Evolutionary conservation across 768 basidiomycete genomes (phyloP).

Genomic region (Auricularia cornea): DNA sequence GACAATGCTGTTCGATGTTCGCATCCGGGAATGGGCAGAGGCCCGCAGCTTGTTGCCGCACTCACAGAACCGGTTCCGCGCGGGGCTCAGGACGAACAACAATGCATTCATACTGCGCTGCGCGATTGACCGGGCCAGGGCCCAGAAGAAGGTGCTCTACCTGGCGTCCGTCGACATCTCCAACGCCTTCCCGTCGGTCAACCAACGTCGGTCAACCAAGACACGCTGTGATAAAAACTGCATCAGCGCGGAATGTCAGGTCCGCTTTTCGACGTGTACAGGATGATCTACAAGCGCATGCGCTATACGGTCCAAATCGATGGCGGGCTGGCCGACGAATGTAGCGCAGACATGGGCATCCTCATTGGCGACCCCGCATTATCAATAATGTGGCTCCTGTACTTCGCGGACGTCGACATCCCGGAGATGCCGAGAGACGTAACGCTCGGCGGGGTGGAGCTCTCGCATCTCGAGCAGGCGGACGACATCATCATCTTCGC

Average conservation of each 20-base stretch:
- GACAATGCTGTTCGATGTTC: conserved; percentile 16
- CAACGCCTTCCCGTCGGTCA: conserved; percentile 31
- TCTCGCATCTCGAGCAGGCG: conserved; percentile 19
- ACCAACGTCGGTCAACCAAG: too few relatives aligned
- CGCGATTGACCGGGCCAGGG: conserved; percentile 13
- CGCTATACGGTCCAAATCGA: not conserved
- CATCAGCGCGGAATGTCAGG: conserved; percentile 11
- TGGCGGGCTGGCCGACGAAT: conserved; percentile 7
- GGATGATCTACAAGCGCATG: conserved; percentile 9
- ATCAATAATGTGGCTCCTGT: conserved; percentile 20
- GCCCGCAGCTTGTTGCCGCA: conserved; percentile 13
- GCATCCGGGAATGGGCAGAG: conserved; percentile 12
- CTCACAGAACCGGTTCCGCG: conserved; percentile 26
- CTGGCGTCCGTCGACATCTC: conserved; percentile 18
- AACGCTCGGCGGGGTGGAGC: conserved; percentile 1
- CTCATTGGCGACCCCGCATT: conserved; percentile 22
- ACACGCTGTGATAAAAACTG: conserved; percentile 25
- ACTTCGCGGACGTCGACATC: conserved; percentile 15
- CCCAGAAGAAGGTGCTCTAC: conserved; percentile 9
- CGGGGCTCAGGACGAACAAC: conserved; percentile 20
- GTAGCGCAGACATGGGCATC: conserved; percentile 16
- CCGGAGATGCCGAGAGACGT: conserved; percentile 12
- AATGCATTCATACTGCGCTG: conserved; percentile 18
- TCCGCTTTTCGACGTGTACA: conserved; percentile 9
- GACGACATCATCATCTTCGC: conserved; percentile 20